Percentiles rank a stretch among this genome's conserved stretches.
These are phyloP conservation scores for Heliamphora pulchella DNA, from an alignment of 179 eudicot genomes.

Conservation along the genomic window DNA sequence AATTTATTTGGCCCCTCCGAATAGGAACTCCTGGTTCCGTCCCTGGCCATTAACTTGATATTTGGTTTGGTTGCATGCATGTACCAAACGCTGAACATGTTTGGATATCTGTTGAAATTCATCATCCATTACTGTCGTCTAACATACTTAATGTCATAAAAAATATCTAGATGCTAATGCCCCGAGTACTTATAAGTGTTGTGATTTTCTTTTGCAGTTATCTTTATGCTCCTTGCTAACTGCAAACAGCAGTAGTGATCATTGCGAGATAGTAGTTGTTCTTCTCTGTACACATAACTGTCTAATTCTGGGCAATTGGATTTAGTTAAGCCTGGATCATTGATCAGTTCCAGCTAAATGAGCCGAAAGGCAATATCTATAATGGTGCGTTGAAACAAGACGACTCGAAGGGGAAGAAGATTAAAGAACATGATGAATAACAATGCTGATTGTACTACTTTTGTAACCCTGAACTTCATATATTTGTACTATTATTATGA, in stretches of 20 bases:
- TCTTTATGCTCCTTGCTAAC: neutral
- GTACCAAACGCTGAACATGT: neutral
- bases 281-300: neutral
- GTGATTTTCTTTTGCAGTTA: neutral
- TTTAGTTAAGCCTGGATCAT: neutral
- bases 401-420: neutral
- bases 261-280: neutral
- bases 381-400: neutral
- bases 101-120: neutral
- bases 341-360: neutral
- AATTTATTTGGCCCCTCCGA: no score
- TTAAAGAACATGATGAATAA: neutral
- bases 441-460: neutral
- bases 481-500: neutral
- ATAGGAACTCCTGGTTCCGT: no score
- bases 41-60: no score
- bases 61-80: neutral
- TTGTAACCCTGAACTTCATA: neutral
- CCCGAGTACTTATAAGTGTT: neutral
- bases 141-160: neutral
- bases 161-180: neutral
- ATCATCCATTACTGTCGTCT: neutral
- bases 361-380: neutral
- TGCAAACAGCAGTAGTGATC: neutral
- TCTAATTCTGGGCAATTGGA: neutral